phyloP scores from a whole-genome alignment of 2,329 filamentous ascomycete species.

The Corynespora cassiicola region DNA sequence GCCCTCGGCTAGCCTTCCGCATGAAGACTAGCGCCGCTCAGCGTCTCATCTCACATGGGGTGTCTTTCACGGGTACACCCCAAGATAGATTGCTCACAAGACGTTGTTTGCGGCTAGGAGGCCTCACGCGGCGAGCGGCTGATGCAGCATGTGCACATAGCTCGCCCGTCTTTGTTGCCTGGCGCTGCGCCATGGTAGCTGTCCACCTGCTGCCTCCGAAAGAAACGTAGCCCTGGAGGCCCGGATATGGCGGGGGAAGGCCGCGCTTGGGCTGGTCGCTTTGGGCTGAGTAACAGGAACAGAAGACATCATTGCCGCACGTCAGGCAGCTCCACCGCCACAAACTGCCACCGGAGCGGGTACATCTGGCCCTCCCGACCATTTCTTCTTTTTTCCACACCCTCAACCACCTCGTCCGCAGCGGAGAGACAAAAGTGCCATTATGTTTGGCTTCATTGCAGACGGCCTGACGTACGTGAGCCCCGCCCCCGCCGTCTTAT shows the following conservation, averaged over 20 bases:
- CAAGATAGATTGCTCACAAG: no score
- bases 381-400: background rate
- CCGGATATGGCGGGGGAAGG: conserved; percentile 3
- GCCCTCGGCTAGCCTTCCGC: no score
- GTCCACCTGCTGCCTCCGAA: no score
- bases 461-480: conserved; percentile 45
- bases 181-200: no score
- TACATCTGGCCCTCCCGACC: conserved; percentile 10
- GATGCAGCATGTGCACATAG: no score
- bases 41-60: no score
- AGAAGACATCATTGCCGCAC: conserved; percentile 5
- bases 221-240: background rate
- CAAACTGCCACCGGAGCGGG: conserved; percentile 3
- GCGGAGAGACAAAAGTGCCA: conserved; percentile 5
- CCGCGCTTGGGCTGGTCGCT: no score
- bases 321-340: conserved; percentile 14
- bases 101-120: no score
- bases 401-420: background rate
- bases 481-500: conserved; percentile 34
- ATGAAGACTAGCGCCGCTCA: no score
- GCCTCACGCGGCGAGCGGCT: no score
- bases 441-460: conserved; percentile 47
- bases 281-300: conserved; percentile 13
- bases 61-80: no score
- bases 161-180: no score